Percentiles rank a stretch among this genome's conserved stretches.
phyloP scores from a whole-genome alignment of 2,329 filamentous ascomycete species.

The Zymoseptoria pseudotritici region DNA sequence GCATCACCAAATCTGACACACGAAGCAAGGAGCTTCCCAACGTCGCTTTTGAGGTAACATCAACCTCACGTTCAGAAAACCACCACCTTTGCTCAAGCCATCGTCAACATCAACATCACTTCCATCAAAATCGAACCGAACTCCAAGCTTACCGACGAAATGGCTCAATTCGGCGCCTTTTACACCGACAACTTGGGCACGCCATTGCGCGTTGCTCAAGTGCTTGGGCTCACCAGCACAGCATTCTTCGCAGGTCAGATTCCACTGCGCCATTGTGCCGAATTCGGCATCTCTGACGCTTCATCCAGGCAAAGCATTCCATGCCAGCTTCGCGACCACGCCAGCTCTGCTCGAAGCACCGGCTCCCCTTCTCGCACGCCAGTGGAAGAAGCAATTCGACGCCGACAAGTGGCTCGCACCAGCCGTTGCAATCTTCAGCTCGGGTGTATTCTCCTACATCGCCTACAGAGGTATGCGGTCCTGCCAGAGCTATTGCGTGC shows the following conservation, averaged over 20 bases:
- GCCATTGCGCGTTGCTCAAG: constrained; percentile 42
- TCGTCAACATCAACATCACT: background rate
- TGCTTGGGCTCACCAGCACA: constrained; percentile 45
- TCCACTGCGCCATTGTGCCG: background rate
- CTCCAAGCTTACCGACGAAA: constrained; percentile 2
- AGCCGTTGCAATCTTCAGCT: constrained; percentile 34
- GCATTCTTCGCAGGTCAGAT: constrained; percentile 38
- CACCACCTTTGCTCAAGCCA: background rate
- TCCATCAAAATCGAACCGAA: background rate
- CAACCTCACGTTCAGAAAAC: background rate
- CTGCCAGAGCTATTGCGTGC: constrained; percentile 6
- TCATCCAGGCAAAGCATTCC: constrained; percentile 27
- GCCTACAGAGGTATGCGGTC: constrained; percentile 34
- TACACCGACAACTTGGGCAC: constrained; percentile 13
- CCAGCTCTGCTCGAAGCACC: constrained; percentile 51
- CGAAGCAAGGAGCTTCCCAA: background rate
- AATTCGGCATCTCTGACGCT: background rate
- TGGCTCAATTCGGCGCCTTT: constrained; percentile 12
- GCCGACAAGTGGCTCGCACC: constrained; percentile 36
- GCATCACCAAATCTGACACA: background rate
- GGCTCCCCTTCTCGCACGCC: constrained; percentile 46
- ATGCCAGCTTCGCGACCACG: constrained; percentile 35
- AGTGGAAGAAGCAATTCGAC: constrained; percentile 45
- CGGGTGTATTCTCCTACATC: constrained; percentile 40
- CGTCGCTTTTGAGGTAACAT: background rate